Evolutionary conservation across 1,284 basidiomycete species (phyloP).

Genomic region (Microbotryum scabiosae): DNA sequence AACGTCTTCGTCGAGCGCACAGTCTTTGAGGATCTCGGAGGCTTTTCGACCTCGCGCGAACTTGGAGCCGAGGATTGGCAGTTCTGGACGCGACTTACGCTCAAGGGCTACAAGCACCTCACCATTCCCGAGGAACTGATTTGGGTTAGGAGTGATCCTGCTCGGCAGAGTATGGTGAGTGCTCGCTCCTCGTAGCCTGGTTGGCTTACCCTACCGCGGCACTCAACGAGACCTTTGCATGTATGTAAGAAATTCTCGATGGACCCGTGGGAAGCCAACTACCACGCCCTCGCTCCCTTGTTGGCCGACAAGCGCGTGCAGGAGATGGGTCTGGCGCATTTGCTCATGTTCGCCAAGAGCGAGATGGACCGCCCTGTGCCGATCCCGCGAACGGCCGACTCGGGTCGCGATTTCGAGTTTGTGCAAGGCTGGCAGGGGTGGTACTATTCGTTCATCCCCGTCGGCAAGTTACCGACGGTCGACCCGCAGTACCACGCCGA

Average conservation of each 20-base stretch:
- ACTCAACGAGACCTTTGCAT: not conserved
- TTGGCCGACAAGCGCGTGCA: constrained; percentile 25
- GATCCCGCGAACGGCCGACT: constrained; percentile 17
- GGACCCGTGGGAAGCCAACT: constrained; percentile 28
- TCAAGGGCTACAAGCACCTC: constrained; percentile 6
- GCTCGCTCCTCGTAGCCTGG: too few species aligned
- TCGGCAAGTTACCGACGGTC: constrained; percentile 4
- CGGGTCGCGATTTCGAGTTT: constrained; percentile 20
- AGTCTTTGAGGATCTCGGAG: constrained; percentile 20
- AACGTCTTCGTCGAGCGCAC: constrained; percentile 25
- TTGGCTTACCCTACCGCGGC: too few species aligned
- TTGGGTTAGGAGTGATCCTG: constrained; percentile 20
- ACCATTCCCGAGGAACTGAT: constrained; percentile 27
- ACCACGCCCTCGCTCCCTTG: constrained; percentile 20
- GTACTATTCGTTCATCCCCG: constrained; percentile 24
- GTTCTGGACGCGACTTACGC: constrained; percentile 18
- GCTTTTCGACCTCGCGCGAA: constrained; percentile 29
- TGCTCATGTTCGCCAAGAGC: constrained; percentile 22
- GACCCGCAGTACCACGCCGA: not conserved
- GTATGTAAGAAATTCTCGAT: constrained; percentile 29
- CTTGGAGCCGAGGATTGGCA: constrained; percentile 31
- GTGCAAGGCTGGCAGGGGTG: constrained; percentile 28
- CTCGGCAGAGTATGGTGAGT: constrained; percentile 23
- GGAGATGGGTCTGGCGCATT: constrained; percentile 20
- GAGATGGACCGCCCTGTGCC: constrained; percentile 3